A percentile compares a stretch with the other conserved stretches of the same genome.
Evolutionary conservation across 352 stramenopile species (phyloP).

Genomic region (Aphanomyces euteiches): DNA sequence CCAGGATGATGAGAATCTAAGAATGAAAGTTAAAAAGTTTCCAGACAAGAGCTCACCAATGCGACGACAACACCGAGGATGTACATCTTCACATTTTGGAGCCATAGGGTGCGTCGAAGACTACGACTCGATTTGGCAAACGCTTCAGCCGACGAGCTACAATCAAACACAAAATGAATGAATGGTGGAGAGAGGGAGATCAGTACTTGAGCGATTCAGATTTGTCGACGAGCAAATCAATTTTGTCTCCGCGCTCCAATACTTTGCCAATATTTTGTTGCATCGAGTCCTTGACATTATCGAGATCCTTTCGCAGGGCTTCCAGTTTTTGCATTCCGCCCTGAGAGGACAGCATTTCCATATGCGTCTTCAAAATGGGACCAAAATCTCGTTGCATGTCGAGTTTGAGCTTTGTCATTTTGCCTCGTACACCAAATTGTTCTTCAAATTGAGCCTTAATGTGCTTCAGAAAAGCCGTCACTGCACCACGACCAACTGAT

Average conservation of each 20-base stretch:
- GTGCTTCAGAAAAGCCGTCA: conserved; percentile 77
- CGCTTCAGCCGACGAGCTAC: conserved; percentile 68
- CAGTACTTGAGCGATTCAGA: conserved; percentile 80
- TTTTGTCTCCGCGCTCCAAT: conserved; percentile 82
- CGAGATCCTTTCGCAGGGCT: conserved; percentile 75
- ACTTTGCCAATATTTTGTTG: conserved; percentile 85
- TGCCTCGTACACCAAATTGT: conserved; percentile 81
- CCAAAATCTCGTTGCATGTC: conserved; percentile 86
- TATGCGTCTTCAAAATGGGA: conserved; percentile 78
- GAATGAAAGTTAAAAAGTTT: neutral
- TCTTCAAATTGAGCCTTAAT: conserved; percentile 84
- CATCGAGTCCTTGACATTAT: conserved; percentile 71
- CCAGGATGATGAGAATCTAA: neutral
- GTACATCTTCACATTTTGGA: conserved; percentile 87
- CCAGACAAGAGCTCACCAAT: conserved; percentile 37
- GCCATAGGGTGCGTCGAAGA: conserved; percentile 76
- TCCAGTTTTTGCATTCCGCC: conserved; percentile 71
- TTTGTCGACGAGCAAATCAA: conserved; percentile 83
- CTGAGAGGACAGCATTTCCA: conserved; percentile 79
- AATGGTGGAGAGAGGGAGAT: neutral
- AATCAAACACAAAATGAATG: neutral
- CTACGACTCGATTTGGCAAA: conserved; percentile 82
- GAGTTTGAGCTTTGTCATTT: conserved; percentile 83
- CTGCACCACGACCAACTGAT: conserved; percentile 72
- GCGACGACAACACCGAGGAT: conserved; percentile 66